phyloP scores from a whole-genome alignment of 441 rosid species.

The Populus hybrid region DNA sequence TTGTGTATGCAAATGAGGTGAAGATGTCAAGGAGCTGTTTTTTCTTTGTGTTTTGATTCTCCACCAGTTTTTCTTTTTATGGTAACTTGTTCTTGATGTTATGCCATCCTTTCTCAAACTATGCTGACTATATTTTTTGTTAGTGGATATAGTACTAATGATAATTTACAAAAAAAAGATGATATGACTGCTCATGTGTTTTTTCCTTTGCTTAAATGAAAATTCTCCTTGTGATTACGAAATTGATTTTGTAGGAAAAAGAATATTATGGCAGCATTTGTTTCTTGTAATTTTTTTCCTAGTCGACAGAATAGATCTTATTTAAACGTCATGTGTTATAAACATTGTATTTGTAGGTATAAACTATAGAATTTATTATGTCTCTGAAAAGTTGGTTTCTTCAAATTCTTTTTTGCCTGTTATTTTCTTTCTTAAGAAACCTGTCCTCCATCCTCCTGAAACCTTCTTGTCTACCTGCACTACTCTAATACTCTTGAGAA shows the following conservation, averaged over 20 bases:
- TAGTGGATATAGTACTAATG: background rate
- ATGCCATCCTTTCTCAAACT: background rate
- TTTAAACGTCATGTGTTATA: conserved; percentile 17
- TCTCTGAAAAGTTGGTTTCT: conserved; percentile 21
- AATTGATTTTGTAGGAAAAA: background rate
- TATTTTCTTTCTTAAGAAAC: conserved; percentile 13
- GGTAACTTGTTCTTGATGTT: background rate
- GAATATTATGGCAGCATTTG: background rate
- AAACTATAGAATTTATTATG: conserved; percentile 17
- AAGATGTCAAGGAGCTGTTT: background rate
- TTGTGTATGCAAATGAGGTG: background rate
- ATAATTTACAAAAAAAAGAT: background rate
- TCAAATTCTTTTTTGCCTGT: conserved; percentile 18
- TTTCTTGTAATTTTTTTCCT: background rate
- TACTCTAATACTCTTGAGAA: background rate
- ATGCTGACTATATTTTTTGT: background rate
- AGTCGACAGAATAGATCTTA: background rate
- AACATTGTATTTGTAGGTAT: conserved; percentile 19
- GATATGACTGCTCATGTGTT: background rate
- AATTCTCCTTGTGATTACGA: background rate
- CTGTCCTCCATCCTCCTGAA: conserved; percentile 5
- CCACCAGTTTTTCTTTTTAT: background rate
- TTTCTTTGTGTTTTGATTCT: background rate
- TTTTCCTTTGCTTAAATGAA: background rate
- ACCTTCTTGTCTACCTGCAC: background rate